These are phyloP conservation scores for Phytophthora cryptogea DNA, from an alignment of 352 stramenopile species.

Conservation along the genomic window DNA sequence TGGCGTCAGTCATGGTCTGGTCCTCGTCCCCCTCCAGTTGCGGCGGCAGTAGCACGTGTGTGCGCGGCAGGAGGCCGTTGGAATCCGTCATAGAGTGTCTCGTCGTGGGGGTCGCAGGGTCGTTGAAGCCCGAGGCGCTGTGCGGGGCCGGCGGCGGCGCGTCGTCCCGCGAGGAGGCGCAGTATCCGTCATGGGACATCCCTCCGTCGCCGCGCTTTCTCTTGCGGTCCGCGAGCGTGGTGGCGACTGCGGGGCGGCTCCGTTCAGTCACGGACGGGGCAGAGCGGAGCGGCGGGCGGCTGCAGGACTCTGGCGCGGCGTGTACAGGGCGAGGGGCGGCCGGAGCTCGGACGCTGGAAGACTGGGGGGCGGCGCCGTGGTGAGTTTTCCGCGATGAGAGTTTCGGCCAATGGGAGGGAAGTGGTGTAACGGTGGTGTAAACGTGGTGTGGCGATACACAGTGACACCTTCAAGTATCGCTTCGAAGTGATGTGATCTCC, in stretches of 20 bases:
- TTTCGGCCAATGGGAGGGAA: too few species aligned
- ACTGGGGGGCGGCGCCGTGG: too few species aligned
- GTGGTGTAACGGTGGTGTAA: too few species aligned
- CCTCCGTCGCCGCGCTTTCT: slow-evolving; percentile 59
- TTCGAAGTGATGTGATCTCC: too few species aligned
- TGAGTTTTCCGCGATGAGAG: too few species aligned
- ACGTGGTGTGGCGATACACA: too few species aligned
- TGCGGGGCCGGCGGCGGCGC: slow-evolving; percentile 34
- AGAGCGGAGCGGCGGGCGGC: slow-evolving; percentile 2
- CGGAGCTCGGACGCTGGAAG: too few species aligned
- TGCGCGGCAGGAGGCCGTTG: slow-evolving; percentile 27
- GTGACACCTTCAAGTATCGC: too few species aligned
- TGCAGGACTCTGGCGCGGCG: background rate
- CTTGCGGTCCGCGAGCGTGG: slow-evolving; percentile 55
- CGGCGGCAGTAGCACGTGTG: slow-evolving; percentile 16
- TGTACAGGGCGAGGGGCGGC: too few species aligned
- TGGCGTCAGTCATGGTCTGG: slow-evolving; percentile 37
- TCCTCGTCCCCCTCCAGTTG: slow-evolving; percentile 38
- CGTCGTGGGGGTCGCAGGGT: slow-evolving; percentile 22
- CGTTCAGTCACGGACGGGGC: slow-evolving; percentile 25
- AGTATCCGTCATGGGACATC: slow-evolving; percentile 72
- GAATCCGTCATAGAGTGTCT: slow-evolving; percentile 22
- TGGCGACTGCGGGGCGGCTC: slow-evolving; percentile 21
- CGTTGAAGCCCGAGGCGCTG: slow-evolving; percentile 28
- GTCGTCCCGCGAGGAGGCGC: slow-evolving; percentile 47